Evolutionary conservation across 768 basidiomycete species (phyloP).

Genomic region (Suillus paluster): DNA sequence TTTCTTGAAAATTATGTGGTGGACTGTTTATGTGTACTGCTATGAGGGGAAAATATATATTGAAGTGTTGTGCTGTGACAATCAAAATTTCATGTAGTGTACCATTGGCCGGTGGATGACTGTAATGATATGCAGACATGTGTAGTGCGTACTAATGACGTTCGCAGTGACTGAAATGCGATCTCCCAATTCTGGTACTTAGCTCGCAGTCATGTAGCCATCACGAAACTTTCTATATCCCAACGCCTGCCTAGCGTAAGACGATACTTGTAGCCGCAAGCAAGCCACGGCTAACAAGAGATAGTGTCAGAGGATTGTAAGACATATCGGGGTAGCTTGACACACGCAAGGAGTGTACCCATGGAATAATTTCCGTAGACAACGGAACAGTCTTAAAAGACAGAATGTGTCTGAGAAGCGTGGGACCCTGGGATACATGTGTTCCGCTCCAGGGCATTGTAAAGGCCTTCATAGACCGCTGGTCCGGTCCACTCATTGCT

Average conservation of each 20-base stretch:
- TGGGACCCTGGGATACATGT: neutral
- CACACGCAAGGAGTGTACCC: conserved; percentile 34
- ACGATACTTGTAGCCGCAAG: conserved; percentile 37
- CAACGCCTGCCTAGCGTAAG: conserved; percentile 3
- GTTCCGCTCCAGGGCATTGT: conserved; percentile 25
- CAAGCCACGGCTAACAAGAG: conserved; percentile 23
- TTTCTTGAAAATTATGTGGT: no score
- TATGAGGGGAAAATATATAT: no score
- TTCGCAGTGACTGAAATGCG: neutral
- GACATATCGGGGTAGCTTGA: neutral
- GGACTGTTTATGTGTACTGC: no score
- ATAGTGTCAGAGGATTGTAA: neutral
- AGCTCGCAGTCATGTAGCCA: conserved; percentile 2
- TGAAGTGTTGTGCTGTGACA: no score
- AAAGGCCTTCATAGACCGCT: conserved; percentile 29
- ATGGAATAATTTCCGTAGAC: conserved; percentile 32
- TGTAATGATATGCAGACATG: neutral
- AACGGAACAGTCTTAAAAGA: conserved; percentile 20
- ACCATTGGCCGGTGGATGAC: no score
- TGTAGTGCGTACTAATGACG: neutral
- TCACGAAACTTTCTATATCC: neutral
- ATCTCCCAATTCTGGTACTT: neutral
- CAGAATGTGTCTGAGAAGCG: neutral
- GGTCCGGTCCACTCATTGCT: conserved; percentile 23
- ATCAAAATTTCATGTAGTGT: no score